Base-by-base conservation (phyloP, 2,329 filamentous ascomycete genomes). In the Aspergillus novoparasiticus region DNA sequence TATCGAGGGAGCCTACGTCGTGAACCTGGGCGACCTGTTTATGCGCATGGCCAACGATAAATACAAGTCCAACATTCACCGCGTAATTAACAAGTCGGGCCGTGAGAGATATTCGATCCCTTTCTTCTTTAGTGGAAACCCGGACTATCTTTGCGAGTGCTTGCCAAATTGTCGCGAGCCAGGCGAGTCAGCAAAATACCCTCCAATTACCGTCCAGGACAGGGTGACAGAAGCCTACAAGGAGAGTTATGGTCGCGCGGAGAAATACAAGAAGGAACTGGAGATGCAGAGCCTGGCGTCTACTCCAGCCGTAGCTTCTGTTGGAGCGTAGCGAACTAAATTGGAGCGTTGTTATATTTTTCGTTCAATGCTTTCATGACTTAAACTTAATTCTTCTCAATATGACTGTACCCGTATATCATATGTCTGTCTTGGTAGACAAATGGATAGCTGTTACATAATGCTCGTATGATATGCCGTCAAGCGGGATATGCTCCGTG, bases 41-140 rank as follows among this genome's bases (percentile, higher is more conserved):
- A 78, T 78, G 77, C 72, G 76, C 26, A 80, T 78, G 79, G 72
- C 74, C 2, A 81, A 81, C 60, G 78, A 80, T 61, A 72, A 69
- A 55, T 81, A 80, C 63, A 78, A 76, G n/a, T 78, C 75, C 0
- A 80, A 79, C 56, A 67, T 76, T 14, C 79, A 81, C 62, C 75
- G 79, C 0, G 79, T 81, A 0, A 81, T 82, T 57, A 81, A 81
- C 66, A 72, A 74, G 55, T 76, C 75, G 12, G 76, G 75, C 0
- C 50, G 64, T 10, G 78, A 81, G 63, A 68, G 79, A 9, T 81
- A 81, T 62, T 77, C 73, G 1, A 79, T 81, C 57, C 78, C 78
- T 0, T 79, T 81, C 60, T 81, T 81, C 66, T 81, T 78, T 62
- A 76, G 71, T n/a, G 78, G 79, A 1, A 81, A 82, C 53, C 79